Conservation (phyloP, 371 early-diverging fungal species). For the Lichtheimia corymbifera region DNA sequence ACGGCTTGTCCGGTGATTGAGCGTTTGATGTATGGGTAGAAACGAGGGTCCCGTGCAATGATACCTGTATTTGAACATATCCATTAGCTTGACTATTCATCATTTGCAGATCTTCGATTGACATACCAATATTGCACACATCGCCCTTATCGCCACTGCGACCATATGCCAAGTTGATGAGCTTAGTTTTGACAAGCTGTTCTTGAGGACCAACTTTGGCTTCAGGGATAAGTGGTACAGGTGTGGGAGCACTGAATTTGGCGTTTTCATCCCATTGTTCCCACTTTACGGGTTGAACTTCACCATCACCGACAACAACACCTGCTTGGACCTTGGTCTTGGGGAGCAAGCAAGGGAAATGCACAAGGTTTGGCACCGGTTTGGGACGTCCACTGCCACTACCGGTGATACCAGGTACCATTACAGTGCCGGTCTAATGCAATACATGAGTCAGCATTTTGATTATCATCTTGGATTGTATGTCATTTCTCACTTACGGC, state of each 20-base stretch:
- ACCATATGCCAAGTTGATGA: conserved; percentile 68
- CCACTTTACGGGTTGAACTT: conserved; percentile 26
- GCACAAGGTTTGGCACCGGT: conserved; percentile 66
- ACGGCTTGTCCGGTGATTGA: conserved; percentile 46
- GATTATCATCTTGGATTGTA: background rate
- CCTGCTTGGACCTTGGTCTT: conserved; percentile 50
- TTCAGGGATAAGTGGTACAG: conserved; percentile 31
- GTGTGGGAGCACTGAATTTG: conserved; percentile 18
- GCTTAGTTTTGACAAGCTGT: conserved; percentile 42
- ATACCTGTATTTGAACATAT: conserved; percentile 18
- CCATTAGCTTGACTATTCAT: too few relatives aligned
- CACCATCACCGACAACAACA: conserved; percentile 43
- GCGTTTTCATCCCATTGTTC: conserved; percentile 32
- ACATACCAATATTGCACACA: conserved; percentile 61
- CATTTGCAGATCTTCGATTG: background rate
- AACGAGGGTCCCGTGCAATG: conserved; percentile 64
- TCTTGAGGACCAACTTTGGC: conserved; percentile 21
- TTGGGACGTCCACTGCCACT: conserved; percentile 56
- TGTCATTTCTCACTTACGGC: conserved; percentile 42
- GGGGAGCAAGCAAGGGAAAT: conserved; percentile 66
- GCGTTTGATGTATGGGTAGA: conserved; percentile 51
- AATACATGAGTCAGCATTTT: conserved; percentile 1
- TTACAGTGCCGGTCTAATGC: conserved; percentile 66
- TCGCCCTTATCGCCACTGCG: conserved; percentile 82
- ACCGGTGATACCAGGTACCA: conserved; percentile 76